Evolutionary conservation across 257 asterid species (phyloP), one percentile per base, ranked within the genome.

Genomic region (Misopates orontium): DNA sequence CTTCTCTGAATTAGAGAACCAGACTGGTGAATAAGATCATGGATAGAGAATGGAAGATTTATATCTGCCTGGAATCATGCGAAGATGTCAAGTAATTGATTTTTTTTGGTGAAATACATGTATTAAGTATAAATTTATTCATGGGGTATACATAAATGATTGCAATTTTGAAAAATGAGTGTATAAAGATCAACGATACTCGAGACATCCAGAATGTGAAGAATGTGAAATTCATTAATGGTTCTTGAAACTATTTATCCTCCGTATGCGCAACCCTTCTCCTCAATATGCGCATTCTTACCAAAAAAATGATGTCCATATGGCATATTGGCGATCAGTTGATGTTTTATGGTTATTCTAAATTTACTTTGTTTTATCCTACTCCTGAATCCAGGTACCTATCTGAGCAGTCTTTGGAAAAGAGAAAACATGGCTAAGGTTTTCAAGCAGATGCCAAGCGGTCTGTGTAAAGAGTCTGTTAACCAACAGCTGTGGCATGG

Each of bases 361-460:
- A 69, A 36, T 60, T 69, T 55, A 70, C 52, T 1, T 25, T 49
- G 48, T 41, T 22, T 54, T 48, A 6, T 23, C 51, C 59, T 64
- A 57, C 57, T 21, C 39, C 64, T 68, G 44, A 54, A 73, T 62
- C 25, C 56, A 87, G 91, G 79, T 87, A 84, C 54, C 71, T 82
- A 39, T 60, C 87, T 7, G 88, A 80, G 80, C 87, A 82, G 68
- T 77, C 84, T 42, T 58, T 45, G 61, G 82, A 69, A 9, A 75
- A 71, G 68, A 72, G 77, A 41, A 72, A 54, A 61, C 67, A 17
- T 19, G 67, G 36, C 62, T 75, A 56, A 65, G n/a, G 73, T 48
- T 31, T 59, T 36, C 11, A 21, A 39, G 12, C 11, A 14, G 16
- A 52, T 50, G 21, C 18, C 28, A 47, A 48, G 16, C 20, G 54